Evolutionary conservation across 108 stramenopile genomes (phyloP), one percentile per base, ranked within the genome.

Genomic region (Fragilariopsis cylindrus): DNA sequence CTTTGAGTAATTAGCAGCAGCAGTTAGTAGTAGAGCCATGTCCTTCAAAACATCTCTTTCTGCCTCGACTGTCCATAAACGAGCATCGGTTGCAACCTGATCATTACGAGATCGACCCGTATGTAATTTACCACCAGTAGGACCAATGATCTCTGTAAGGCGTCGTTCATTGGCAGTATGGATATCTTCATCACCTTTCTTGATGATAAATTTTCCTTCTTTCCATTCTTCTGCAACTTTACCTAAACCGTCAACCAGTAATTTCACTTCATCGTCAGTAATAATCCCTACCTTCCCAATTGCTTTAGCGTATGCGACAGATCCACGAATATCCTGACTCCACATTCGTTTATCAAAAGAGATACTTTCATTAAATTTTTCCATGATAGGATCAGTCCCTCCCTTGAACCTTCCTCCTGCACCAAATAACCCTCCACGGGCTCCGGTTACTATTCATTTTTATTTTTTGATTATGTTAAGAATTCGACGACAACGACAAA

Each of bases 91-190:
- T 48, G 98, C 98, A 21, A 99, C 98, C 75, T 97, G 97, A 73
- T 97, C 97, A 82, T 99, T 99, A 4, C 98, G 92, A 53, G 89
- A 91, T 50, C 98, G 93, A 11, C 97, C 99, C 12, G 99, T 99
- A 85, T 99, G 99, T 62, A 99, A 74, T 75, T 98, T 98, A 47
- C 98, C 98, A 43, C 96, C 99, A 21, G 92, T 80, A 7, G 94
- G 78, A 19, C 98, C 98, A 67, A 98, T 85, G 46, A 98, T 74
- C 85, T 99, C 99, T 1, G 98, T 98, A 60, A 99, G 82, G 4
- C 99, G 92, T 48, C 99, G 92, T 83, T 99, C 99, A 75, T 99
- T 98, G 57, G 98, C 98, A n/a, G 98, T 99, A 83, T 99, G 99
- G 71, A 99, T 98, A 85, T 99, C 99, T 83, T 99, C 99, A 76